Base-by-base conservation (phyloP, 2,329 filamentous ascomycete species). In the Alternaria atra region DNA sequence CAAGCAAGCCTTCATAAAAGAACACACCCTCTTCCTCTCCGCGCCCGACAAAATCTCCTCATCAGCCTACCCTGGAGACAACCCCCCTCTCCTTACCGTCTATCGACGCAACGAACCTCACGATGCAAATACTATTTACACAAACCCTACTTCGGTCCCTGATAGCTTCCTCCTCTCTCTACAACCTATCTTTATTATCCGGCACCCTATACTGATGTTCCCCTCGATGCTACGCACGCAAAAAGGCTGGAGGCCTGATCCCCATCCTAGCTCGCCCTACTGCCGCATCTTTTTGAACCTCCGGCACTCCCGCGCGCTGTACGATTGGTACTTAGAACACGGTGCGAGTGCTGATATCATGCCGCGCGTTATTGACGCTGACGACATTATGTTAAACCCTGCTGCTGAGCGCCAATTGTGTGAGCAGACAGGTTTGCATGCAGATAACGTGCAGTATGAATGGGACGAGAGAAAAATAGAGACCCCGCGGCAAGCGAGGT, bases 121-220 rank as follows among this genome's bases (percentile, higher is more conserved):
- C 42, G n/a, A n/a, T n/a, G n/a, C n/a, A n/a, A 5, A 50, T 53
- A 10, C 13, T 25, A 2, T 3, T 0, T 55, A 59, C 8, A 66
- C 67, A 9, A 69, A 63, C 50, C 67, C 63, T 0, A 60, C 67
- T 0, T 60, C 61, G 10, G 25, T 68, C 2, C 65, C 67, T 2
- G 65, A 69, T 34, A 42, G 10, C 46, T 39, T 69, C 15, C 55
- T 69, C n/a, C 53, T 66, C 2, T 50, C 55, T 2, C 30, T 69
- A 30, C 53, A 64, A 13, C 63, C 65, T 1, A 65, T 68, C 2
- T 66, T 69, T 51, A 65, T 68, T 12, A 68, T 68, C 40, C 57
- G 65, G 3, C 53, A 69, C 15, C 67, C 65, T 1, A 50, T 58
- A 0, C 32, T 69, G 2, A 66, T 69, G 65, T 69, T 66, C 40